These are phyloP conservation scores for Marasmius oreades DNA, from an alignment of 1,284 basidiomycete species.

Conservation along the genomic window DNA sequence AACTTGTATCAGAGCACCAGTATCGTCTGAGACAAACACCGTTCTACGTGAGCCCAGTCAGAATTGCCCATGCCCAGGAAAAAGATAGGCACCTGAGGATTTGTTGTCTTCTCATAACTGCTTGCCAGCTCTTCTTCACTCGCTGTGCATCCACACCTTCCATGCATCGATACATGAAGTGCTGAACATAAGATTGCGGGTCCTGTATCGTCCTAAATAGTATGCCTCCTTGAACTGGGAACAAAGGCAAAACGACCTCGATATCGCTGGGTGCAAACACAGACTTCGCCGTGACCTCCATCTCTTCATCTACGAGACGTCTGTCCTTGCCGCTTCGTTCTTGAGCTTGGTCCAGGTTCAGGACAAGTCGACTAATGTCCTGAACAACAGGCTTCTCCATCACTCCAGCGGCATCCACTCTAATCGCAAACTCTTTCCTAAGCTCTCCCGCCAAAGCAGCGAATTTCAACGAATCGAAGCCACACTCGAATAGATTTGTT, in stretches of 20 bases:
- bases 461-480: slow-evolving; percentile 43
- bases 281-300: slow-evolving; percentile 25
- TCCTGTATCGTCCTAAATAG: slow-evolving; percentile 38
- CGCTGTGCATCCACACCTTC: slow-evolving; percentile 19
- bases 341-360: slow-evolving; percentile 7
- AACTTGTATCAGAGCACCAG: slow-evolving; percentile 35
- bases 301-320: slow-evolving; percentile 16
- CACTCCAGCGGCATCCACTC: slow-evolving; percentile 36
- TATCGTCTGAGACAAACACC: slow-evolving; percentile 38
- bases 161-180: slow-evolving; percentile 34
- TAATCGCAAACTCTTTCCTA: slow-evolving; percentile 25
- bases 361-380: slow-evolving; percentile 23
- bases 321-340: background rate
- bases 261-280: slow-evolving; percentile 24
- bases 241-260: slow-evolving; percentile 38
- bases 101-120: slow-evolving; percentile 28
- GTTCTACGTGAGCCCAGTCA: slow-evolving; percentile 32
- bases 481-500: slow-evolving; percentile 40
- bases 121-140: slow-evolving; percentile 34
- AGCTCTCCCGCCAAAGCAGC: slow-evolving; percentile 35
- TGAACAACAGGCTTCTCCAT: slow-evolving; percentile 36
- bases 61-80: too few relatives aligned
- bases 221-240: slow-evolving; percentile 48
- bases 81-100: slow-evolving; percentile 49
- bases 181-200: slow-evolving; percentile 43